Evolutionary conservation across 192 early-diverging fungal species (phyloP), one percentile per base, ranked within the genome.

Genomic region (Linnemannia hyalina): DNA sequence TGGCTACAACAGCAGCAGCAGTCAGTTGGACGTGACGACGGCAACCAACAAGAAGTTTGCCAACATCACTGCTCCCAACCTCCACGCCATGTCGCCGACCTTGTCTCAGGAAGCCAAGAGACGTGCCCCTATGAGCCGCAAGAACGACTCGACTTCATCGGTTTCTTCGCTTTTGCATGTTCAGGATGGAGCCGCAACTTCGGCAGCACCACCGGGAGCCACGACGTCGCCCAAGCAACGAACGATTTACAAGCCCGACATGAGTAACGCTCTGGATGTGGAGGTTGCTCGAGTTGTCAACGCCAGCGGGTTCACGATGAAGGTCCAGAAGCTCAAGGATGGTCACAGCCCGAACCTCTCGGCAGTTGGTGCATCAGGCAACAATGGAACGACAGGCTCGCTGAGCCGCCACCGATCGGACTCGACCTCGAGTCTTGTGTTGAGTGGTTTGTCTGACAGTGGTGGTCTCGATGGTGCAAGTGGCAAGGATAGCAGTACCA

Each of bases 201-300:
- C 70, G 69, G 15, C 79, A 73, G 71, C 55, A 76, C 15, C 73
- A 38, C 4, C 54, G 41, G 41, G 40, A 65, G 20, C 75, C 6
- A 68, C 69, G 20, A 41, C 74, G 26, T 65, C 60, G 46, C 70
- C 13, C 54, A 77, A 71, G 38, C 87, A 57, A 54, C 73, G 70
- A 65, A 82, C 70, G 23, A 65, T 78, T 22, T 88, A 77, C 68
- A 80, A 75, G 73, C 82, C 93, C 4, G 90, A 94, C 78, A 88
- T 93, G 23, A 88, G 78, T 55, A 92, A 91, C 74, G 89, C 87
- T 40, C 72, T 94, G 52, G 93, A 94, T 87, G 89, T 93, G 4
- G 92, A 93, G 60, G 88, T 93, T 1, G 93, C 89, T 18, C 70
- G 83, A 26, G 91, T 94, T 20, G 92, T 94, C 18, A 94, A 94